Percentiles rank a stretch among this genome's conserved stretches.
phyloP scores from a whole-genome alignment of 2,329 filamentous ascomycete genomes.

The Dothideomycetes sp. region DNA sequence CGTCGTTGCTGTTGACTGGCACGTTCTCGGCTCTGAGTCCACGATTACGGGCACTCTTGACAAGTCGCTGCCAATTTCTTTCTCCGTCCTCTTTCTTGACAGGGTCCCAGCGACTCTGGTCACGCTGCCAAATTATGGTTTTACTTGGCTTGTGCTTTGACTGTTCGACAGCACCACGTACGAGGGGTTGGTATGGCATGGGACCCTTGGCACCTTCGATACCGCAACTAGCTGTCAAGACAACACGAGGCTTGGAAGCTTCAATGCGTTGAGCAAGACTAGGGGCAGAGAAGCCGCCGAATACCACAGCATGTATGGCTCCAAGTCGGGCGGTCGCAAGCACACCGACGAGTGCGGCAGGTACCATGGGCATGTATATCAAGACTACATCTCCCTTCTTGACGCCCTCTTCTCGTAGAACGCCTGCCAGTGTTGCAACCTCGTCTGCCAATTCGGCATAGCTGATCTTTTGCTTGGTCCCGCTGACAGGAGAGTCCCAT shows the following conservation, averaged over 20 bases:
- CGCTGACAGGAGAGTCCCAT: constrained; percentile 81
- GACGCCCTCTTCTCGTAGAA: constrained; percentile 73
- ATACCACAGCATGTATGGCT: constrained; percentile 84
- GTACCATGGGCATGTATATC: constrained; percentile 97
- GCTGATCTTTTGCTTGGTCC: constrained; percentile 60
- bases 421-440: constrained; percentile 73
- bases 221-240: constrained; percentile 85
- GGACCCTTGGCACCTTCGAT: constrained; percentile 80
- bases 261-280: constrained; percentile 85
- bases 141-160: constrained; percentile 62
- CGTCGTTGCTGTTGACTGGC: constrained; percentile 66
- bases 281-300: constrained; percentile 77
- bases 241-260: constrained; percentile 61
- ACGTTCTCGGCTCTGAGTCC: constrained; percentile 65
- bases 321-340: constrained; percentile 73
- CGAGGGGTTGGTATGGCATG: constrained; percentile 65
- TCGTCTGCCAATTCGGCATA: constrained; percentile 69
- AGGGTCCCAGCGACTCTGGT: constrained; percentile 64
- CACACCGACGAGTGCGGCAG: constrained; percentile 76
- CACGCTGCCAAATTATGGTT: constrained; percentile 75
- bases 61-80: constrained; percentile 68
- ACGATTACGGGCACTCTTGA: constrained; percentile 59
- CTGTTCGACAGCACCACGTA: constrained; percentile 61
- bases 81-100: constrained; percentile 60
- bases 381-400: constrained; percentile 77